Base-by-base conservation (phyloP, 2,329 filamentous ascomycete genomes). In the Remersonia thermophila region DNA sequence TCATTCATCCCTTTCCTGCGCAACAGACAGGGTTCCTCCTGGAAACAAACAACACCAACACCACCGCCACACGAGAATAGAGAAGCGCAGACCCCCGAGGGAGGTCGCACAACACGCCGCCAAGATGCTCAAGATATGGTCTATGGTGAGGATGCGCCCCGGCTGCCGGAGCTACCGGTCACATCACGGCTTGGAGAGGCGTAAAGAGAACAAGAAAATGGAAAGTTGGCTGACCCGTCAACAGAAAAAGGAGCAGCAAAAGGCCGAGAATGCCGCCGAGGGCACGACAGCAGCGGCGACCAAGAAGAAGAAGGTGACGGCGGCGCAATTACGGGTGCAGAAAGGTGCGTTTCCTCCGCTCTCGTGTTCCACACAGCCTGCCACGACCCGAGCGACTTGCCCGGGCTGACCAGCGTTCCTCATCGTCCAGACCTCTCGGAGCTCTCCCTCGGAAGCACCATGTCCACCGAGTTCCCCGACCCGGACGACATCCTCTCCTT, bases 71-170 rank as follows among this genome's bases (percentile, higher is more conserved):
- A 6, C 20, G 5, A 23, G 20, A 5, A 9, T 6, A 23, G 20
- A 5, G 20, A 23, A 5, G 5, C 20, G 20, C 20, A n/a, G n/a
- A n/a, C n/a, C 5, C 20, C 20, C 20, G 20, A 23, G 20, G 20
- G 20, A 23, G 20, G 20, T 23, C 20, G 20, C 20, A 9, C 9
- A 34, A 31, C 20, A 15, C 37, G 40, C 42, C 46, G 52, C 47
- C 65, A 87, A 67, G 56, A 96, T 96, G 91, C 73, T 95, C 71
- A 96, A 96, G 69, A 95, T 96, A 69, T 96, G 89, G 91, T 93
- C 86, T 53, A 94, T 96, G 89, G 86, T 93, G 68, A 30, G 33
- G 32, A 30, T 25, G 14, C 29, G 6, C 17, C 13, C 30, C 4
- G n/a, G 11, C 11, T 16, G 12, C 14, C 12, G 15, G n/a, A n/a